Evolutionary conservation across 495 filamentous ascomycete species (phyloP), one percentile per base, ranked within the genome.

Genomic region (Pseudotulostoma volvatum): DNA sequence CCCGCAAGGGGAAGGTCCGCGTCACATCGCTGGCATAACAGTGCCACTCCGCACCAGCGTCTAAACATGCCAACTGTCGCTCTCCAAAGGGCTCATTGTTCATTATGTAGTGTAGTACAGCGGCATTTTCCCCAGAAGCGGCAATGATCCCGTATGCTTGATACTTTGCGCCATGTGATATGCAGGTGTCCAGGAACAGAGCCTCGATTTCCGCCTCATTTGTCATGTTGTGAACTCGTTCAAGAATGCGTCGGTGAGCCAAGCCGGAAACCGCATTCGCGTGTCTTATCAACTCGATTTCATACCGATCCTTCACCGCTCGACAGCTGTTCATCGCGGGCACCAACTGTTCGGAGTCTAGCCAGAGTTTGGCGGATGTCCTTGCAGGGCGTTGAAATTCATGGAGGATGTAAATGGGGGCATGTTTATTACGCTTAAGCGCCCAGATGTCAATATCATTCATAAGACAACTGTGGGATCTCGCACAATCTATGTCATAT

Each of bases 21-120:
- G 88, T 96, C 25, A 96, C 71, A 46, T 95, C 87, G 37, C 74
- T 76, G n/a, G 84, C 84, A 50, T 96, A 96, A 54, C 81, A 84
- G 9, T 76, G 57, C 70, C 72, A 92, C 53, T 94, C 88, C 23
- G 74, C 73, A 4, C 83, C 86, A 1, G 86, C 88, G 53, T 96
- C 88, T 5, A 94, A 63, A 41, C 83, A 77, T 18, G 93, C 64
- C 13, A 88, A 61, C 50, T 85, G 77, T 36, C 70, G 65, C 2
- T 72, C 72, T 3, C 60, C 50, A 25, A 95, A 66, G 3, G 74
- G 59, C 44, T 80, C 67, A 48, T 90, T 63, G 52, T 96, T 96
- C 18, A 66, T 67, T 4, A 70, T 63, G 54, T 96, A 96, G 56
- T 96, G 88, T n/a, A 95, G 63, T 0, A 77, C 79, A 17, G 76